A percentile compares a stretch with the other conserved stretches of the same genome.
Conservation (phyloP, 2,329 filamentous ascomycete species). For the Bipolaris bicolor region DNA sequence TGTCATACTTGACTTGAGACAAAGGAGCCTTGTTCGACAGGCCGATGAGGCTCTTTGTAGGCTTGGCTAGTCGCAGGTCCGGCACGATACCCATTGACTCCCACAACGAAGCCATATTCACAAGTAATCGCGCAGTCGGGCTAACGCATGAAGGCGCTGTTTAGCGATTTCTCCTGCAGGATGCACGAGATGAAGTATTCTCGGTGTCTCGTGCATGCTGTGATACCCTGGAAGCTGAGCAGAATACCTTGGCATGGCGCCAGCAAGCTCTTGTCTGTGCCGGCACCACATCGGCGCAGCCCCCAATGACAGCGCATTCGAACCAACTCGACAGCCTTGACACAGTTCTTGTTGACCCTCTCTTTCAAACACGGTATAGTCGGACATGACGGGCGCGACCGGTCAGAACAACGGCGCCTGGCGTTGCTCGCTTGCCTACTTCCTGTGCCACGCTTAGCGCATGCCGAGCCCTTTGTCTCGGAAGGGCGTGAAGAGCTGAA, state of each 20-base stretch:
- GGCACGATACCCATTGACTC: background rate
- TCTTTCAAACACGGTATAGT: background rate
- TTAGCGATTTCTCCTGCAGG: background rate
- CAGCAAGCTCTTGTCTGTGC: background rate
- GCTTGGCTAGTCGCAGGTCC: background rate
- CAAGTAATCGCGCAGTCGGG: background rate
- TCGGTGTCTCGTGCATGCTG: background rate
- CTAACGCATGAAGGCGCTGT: background rate
- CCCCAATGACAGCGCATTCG: background rate
- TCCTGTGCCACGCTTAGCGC: conserved; percentile 8
- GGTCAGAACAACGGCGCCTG: background rate
- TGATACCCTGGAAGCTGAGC: background rate
- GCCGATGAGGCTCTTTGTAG: background rate
- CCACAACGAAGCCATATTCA: background rate
- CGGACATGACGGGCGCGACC: background rate
- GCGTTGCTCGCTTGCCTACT: background rate
- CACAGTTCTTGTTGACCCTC: background rate
- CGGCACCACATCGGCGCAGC: background rate
- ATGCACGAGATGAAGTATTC: background rate
- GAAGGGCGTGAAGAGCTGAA: background rate
- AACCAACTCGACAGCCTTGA: background rate
- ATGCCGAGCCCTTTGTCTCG: background rate
- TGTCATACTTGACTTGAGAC: background rate
- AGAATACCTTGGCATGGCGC: conserved; percentile 1
- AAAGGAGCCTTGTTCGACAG: background rate